A percentile compares a stretch with the other conserved stretches of the same genome.
Conservation (phyloP, 1,139 yeast genomes). For the Candida sp. region DNA sequence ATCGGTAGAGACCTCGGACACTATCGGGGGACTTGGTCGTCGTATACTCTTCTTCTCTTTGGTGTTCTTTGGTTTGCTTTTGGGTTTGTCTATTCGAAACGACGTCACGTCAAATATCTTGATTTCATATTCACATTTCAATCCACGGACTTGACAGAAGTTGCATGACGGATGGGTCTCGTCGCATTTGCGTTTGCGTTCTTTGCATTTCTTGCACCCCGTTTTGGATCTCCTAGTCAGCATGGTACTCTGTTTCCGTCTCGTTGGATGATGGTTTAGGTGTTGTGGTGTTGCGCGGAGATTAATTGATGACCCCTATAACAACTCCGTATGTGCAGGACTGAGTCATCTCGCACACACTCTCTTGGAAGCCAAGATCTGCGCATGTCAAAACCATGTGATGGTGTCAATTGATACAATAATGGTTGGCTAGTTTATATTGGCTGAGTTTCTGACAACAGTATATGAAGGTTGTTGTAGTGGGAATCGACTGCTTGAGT, state of each 20-base stretch:
- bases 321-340: too few relatives aligned
- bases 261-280: too few relatives aligned
- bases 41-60: neutral
- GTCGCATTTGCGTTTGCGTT: constrained; percentile 29
- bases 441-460: too few relatives aligned
- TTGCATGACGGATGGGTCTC: constrained; percentile 29
- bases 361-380: too few relatives aligned
- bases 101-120: constrained; percentile 1
- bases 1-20: neutral
- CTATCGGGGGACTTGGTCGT: neutral
- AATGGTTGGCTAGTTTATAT: too few relatives aligned
- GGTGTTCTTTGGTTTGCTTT: neutral
- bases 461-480: too few relatives aligned
- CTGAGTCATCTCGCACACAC: too few relatives aligned
- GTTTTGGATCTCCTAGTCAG: constrained; percentile 8
- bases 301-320: too few relatives aligned
- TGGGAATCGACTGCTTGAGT: too few relatives aligned
- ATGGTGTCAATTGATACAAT: too few relatives aligned
- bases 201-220: constrained; percentile 22
- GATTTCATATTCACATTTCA: constrained; percentile 20
- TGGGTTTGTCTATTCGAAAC: constrained; percentile 1
- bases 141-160: constrained; percentile 22
- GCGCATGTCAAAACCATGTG: too few relatives aligned
- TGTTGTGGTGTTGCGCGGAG: too few relatives aligned
- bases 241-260: neutral